phyloP scores from a whole-genome alignment of 192 early-diverging fungal genomes.

The Podila epicladia region DNA sequence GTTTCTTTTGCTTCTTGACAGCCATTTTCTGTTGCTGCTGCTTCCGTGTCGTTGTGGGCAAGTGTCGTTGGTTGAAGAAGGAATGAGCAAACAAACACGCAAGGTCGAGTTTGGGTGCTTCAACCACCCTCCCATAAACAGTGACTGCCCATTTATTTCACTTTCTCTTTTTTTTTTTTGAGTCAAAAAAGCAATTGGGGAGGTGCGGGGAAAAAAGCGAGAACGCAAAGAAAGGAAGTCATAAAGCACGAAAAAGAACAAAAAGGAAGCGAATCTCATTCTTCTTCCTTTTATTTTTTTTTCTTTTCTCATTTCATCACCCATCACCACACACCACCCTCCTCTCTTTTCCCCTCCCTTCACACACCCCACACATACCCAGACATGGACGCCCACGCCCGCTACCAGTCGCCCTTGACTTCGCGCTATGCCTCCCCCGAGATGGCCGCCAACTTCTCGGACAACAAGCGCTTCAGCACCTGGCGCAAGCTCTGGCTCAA shows the following conservation, averaged over 20 bases:
- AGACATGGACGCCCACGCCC: conserved; percentile 69
- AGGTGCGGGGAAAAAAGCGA: conserved; percentile 9
- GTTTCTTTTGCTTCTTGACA: conserved; percentile 25
- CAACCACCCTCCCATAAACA: background rate
- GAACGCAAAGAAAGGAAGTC: background rate
- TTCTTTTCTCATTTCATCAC: conserved; percentile 1
- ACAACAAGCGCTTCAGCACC: conserved; percentile 94
- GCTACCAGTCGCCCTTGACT: conserved; percentile 96
- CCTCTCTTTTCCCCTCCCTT: background rate
- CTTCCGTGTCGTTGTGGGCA: background rate
- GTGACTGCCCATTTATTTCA: background rate
- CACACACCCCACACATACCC: background rate
- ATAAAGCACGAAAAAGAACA: background rate
- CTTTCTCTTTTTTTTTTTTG: background rate
- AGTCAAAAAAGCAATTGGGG: background rate
- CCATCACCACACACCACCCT: background rate
- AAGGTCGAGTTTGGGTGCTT: too few species aligned
- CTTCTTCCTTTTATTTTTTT: background rate
- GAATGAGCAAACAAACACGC: background rate
- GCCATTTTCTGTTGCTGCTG: conserved; percentile 11
- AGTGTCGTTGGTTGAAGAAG: background rate
- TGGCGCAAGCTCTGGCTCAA: conserved; percentile 97
- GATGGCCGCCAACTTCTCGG: conserved; percentile 97
- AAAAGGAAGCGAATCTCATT: conserved; percentile 10
- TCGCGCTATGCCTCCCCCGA: conserved; percentile 96